phyloP scores from a whole-genome alignment of 2,329 filamentous ascomycete genomes.

The Claviceps digitariae region DNA sequence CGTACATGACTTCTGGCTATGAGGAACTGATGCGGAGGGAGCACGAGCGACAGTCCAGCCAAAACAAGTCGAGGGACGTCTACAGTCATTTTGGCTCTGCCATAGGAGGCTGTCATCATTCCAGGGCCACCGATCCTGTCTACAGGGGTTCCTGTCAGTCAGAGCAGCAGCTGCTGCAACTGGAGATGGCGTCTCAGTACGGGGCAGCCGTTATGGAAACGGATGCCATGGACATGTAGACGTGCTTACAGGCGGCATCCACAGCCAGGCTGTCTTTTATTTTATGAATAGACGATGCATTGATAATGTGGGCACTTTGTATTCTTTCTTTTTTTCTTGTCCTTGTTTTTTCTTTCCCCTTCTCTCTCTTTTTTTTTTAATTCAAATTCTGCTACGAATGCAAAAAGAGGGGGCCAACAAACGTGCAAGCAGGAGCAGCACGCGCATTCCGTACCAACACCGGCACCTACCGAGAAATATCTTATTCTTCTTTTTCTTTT shows the following conservation, averaged over 20 bases:
- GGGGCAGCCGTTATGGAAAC: constrained; percentile 32
- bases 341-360: neutral
- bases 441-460: neutral
- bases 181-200: constrained; percentile 56
- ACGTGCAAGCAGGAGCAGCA: neutral
- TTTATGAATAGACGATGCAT: neutral
- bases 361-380: neutral
- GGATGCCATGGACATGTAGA: constrained; percentile 35
- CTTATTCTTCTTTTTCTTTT: neutral
- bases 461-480: neutral
- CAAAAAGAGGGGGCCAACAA: neutral
- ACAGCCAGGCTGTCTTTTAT: neutral
- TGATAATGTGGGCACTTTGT: neutral
- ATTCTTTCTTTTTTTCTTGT: neutral
- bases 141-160: constrained; percentile 34
- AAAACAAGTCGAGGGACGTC: constrained; percentile 23
- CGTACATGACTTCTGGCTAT: constrained; percentile 77
- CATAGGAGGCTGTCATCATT: constrained; percentile 30
- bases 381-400: neutral
- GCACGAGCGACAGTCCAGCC: constrained; percentile 32
- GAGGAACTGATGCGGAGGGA: constrained; percentile 53
- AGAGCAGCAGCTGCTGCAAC: constrained; percentile 33
- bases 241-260: neutral
- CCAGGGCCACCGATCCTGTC: constrained; percentile 52
- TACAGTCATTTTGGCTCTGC: constrained; percentile 31